These are phyloP conservation scores for Penicillium expansum DNA, from an alignment of 2,329 filamentous ascomycete genomes.

Conservation along the genomic window DNA sequence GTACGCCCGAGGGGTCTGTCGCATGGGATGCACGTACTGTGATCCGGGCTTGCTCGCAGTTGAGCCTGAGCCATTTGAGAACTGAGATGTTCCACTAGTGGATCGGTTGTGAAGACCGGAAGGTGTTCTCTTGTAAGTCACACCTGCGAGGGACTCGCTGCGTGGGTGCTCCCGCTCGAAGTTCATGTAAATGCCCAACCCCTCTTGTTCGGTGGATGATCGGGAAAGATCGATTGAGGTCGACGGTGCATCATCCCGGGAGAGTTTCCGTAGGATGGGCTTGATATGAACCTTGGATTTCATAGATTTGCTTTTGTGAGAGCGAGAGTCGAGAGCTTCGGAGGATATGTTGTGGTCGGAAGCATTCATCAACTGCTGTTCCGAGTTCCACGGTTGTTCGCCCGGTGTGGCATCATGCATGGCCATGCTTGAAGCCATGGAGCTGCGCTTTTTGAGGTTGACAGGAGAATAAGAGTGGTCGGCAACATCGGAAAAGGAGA, in stretches of 20 bases:
- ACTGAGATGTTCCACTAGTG: slow-evolving; percentile 55
- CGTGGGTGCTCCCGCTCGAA: slow-evolving; percentile 30
- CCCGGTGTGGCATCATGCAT: slow-evolving; percentile 8
- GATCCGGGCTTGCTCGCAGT: slow-evolving; percentile 50
- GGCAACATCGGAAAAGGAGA: slow-evolving; percentile 17
- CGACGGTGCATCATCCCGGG: slow-evolving; percentile 47
- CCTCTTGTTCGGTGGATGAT: slow-evolving; percentile 56
- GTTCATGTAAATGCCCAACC: slow-evolving; percentile 52
- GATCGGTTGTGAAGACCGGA: slow-evolving; percentile 51
- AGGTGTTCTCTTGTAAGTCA: slow-evolving; percentile 40
- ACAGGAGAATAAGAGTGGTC: slow-evolving; percentile 9
- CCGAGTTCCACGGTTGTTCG: slow-evolving; percentile 14
- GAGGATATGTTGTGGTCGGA: slow-evolving; percentile 12
- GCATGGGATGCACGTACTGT: slow-evolving; percentile 56
- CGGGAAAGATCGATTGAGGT: slow-evolving; percentile 55
- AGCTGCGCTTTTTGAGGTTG: slow-evolving; percentile 8
- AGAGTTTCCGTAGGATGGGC: slow-evolving; percentile 55
- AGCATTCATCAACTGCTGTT: slow-evolving; percentile 9
- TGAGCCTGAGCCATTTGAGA: slow-evolving; percentile 48
- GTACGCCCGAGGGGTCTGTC: slow-evolving; percentile 54
- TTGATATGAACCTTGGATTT: slow-evolving; percentile 50
- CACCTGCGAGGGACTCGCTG: slow-evolving; percentile 41
- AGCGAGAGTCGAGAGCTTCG: slow-evolving; percentile 18
- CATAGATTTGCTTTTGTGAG: slow-evolving; percentile 20
- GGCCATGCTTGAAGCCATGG: slow-evolving; percentile 13